These are phyloP conservation scores for Colletotrichum brevisporum DNA, from an alignment of 2,329 filamentous ascomycete genomes.

Conservation along the genomic window DNA sequence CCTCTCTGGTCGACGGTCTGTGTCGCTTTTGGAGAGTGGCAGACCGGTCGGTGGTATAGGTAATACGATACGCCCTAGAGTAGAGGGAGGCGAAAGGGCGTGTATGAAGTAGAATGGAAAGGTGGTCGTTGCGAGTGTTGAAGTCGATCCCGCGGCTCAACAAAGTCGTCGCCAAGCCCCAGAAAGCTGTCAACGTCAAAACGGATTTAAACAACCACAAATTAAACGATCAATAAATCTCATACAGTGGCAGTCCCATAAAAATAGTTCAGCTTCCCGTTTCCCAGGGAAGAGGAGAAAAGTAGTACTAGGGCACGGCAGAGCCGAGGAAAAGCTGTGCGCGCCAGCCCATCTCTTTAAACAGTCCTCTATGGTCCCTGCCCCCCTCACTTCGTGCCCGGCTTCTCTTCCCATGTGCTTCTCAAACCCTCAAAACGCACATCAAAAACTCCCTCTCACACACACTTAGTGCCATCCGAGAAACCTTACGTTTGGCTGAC, in stretches of 20 bases:
- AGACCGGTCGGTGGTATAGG: constrained; percentile 4
- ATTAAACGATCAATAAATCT: constrained; percentile 35
- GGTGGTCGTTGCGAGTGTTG: constrained; percentile 23
- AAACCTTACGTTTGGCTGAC: constrained; percentile 35
- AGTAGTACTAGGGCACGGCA: background rate
- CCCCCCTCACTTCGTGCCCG: background rate
- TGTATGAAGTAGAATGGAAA: background rate
- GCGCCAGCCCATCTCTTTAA: constrained; percentile 32
- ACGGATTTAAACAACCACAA: constrained; percentile 35
- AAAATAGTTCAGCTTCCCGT: constrained; percentile 2
- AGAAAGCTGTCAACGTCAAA: constrained; percentile 30
- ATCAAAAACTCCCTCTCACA: constrained; percentile 13
- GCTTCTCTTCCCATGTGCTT: constrained; percentile 1
- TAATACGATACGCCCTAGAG: background rate
- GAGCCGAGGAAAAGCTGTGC: background rate
- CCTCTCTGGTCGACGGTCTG: constrained; percentile 7
- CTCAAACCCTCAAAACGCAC: constrained; percentile 2
- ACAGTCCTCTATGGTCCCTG: constrained; percentile 1
- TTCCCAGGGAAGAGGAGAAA: constrained; percentile 12
- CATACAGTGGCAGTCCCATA: constrained; percentile 30
- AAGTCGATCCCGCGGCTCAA: constrained; percentile 40
- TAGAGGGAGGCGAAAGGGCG: background rate
- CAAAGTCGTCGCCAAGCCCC: constrained; percentile 21
- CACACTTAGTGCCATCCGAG: constrained; percentile 5
- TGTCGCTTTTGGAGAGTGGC: background rate